These are phyloP conservation scores for Gleditsia sinensis DNA, from an alignment of 306 rosid species.

Conservation along the genomic window DNA sequence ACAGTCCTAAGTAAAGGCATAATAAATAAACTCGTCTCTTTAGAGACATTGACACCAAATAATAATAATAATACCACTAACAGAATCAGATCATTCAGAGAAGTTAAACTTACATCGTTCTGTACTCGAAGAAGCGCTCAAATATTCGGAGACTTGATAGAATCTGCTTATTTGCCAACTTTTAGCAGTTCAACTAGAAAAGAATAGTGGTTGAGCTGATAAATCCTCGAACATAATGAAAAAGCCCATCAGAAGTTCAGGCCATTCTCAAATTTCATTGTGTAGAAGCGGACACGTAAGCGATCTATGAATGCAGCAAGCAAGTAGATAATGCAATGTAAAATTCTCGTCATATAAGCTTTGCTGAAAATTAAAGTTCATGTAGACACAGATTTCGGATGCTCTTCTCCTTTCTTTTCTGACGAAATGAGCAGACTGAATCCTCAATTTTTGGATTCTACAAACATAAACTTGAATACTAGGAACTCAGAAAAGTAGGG, in stretches of 20 bases:
- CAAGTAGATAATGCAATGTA: neutral
- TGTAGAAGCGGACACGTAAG: no score
- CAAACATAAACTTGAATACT: neutral
- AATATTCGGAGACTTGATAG: conserved; percentile 3
- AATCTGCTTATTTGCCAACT: neutral
- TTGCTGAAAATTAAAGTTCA: neutral
- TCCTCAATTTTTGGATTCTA: neutral
- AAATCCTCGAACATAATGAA: neutral
- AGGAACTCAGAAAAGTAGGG: no score
- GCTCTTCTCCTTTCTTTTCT: neutral
- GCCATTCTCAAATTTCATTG: neutral
- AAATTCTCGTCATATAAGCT: neutral
- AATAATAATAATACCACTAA: neutral
- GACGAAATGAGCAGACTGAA: neutral
- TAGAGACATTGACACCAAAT: neutral
- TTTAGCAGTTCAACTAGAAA: neutral
- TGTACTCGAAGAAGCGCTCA: neutral
- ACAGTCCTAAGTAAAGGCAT: neutral
- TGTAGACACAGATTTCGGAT: neutral
- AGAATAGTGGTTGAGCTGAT: neutral
- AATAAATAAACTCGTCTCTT: neutral
- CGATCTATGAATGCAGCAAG: neutral
- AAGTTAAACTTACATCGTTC: neutral
- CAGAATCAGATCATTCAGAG: neutral
- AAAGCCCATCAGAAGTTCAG: neutral